A percentile compares a stretch with the other conserved stretches of the same genome.
Conservation (phyloP, 2,329 filamentous ascomycete genomes). For the Elsinoe fawcettii region DNA sequence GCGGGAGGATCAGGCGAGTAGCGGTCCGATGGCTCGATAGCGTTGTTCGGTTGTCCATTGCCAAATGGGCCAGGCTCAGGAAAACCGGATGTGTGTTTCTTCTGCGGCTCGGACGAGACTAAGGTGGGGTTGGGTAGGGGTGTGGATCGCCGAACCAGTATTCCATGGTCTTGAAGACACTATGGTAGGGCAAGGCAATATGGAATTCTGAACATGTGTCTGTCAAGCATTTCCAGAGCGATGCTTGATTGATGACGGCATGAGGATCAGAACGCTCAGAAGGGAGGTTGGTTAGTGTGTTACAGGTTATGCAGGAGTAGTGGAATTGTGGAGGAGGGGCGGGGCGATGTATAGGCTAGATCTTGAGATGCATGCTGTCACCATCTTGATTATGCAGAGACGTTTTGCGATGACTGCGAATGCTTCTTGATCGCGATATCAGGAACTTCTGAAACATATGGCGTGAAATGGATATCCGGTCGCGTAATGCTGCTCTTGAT, state of each 20-base stretch:
- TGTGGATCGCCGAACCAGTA: not conserved
- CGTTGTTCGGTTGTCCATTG: no score
- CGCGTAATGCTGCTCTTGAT: not conserved
- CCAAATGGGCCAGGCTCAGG: not conserved
- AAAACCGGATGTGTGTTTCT: not conserved
- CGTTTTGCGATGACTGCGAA: not conserved
- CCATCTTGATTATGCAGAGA: not conserved
- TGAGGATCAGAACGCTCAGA: not conserved
- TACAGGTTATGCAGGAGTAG: conserved; percentile 12
- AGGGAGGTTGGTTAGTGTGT: conserved; percentile 10
- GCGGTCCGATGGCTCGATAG: not conserved
- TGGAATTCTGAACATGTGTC: not conserved
- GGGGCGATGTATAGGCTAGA: not conserved
- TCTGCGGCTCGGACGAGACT: not conserved
- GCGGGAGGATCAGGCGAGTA: not conserved
- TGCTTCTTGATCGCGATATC: not conserved
- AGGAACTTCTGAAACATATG: conserved; percentile 8
- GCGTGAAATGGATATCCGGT: not conserved
- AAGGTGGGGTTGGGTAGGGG: not conserved
- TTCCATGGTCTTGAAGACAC: not conserved
- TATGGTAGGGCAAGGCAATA: not conserved
- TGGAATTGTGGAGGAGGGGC: conserved; percentile 5
- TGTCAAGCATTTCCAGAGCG: not conserved
- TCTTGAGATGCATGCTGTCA: conserved; percentile 3
- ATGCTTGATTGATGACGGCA: conserved; percentile 12